Conservation (phyloP, 1,139 yeast species). For the Sugiyamaella xylanicola region DNA sequence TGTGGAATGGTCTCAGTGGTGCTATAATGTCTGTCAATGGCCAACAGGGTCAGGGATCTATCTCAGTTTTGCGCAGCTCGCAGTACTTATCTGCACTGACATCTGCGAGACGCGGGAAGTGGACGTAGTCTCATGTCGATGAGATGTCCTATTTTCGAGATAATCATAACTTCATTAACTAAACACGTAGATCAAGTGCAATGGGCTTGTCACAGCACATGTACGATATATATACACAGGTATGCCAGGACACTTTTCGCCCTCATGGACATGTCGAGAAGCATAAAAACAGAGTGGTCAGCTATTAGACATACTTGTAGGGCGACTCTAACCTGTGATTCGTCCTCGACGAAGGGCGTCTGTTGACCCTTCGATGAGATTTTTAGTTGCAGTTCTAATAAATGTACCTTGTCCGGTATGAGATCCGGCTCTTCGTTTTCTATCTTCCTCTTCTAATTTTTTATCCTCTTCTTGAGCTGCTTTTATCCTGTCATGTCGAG, state of each 20-base stretch:
- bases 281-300: too few species aligned
- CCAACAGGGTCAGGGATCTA: slow-evolving; percentile 27
- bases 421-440: slow-evolving; percentile 72
- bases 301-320: too few species aligned
- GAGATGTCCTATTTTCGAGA: neutral
- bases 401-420: slow-evolving; percentile 54
- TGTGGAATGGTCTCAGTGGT: slow-evolving; percentile 36
- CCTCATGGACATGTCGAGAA: too few species aligned
- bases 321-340: slow-evolving; percentile 7
- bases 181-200: too few species aligned
- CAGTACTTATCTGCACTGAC: slow-evolving; percentile 31
- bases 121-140: slow-evolving; percentile 14
- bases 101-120: slow-evolving; percentile 30
- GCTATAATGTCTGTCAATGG: slow-evolving; percentile 16
- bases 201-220: too few species aligned
- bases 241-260: too few species aligned
- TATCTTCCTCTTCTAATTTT: slow-evolving; percentile 68
- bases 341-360: slow-evolving; percentile 21
- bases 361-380: slow-evolving; percentile 19
- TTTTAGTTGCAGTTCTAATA: slow-evolving; percentile 22
- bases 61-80: slow-evolving; percentile 35
- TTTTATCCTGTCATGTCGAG: slow-evolving; percentile 53
- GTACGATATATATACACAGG: too few species aligned
- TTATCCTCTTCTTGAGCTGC: slow-evolving; percentile 68
- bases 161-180: neutral